These are phyloP conservation scores for Boechera divaricarpa DNA, from an alignment of 345 rosid genomes.

Conservation along the genomic window DNA sequence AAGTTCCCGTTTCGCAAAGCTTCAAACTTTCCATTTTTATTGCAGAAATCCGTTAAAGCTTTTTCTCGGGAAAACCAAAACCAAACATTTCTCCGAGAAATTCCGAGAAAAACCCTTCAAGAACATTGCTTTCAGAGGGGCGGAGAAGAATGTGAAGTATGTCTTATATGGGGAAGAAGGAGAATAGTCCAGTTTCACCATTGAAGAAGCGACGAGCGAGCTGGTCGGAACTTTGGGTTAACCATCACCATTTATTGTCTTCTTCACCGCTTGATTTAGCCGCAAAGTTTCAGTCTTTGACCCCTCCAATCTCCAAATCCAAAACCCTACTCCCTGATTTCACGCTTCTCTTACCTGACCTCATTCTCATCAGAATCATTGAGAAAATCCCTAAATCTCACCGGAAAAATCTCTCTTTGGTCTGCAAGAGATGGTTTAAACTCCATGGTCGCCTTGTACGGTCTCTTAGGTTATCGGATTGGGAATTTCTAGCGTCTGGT, in stretches of 20 bases:
- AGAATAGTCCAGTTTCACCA: slow-evolving; percentile 51
- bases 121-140: slow-evolving; percentile 19
- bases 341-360: slow-evolving; percentile 77
- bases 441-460: slow-evolving; percentile 81
- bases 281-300: slow-evolving; percentile 60
- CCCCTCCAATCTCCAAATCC: slow-evolving; percentile 49
- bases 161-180: slow-evolving; percentile 55
- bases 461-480: slow-evolving; percentile 65
- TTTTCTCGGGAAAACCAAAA: slow-evolving; percentile 12
- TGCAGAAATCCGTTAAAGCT: slow-evolving; percentile 28
- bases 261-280: slow-evolving; percentile 56
- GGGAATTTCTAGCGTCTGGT: slow-evolving; percentile 77
- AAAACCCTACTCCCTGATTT: slow-evolving; percentile 58
- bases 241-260: slow-evolving; percentile 41
- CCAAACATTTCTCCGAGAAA: slow-evolving; percentile 16
- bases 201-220: slow-evolving; percentile 57
- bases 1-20: slow-evolving; percentile 36
- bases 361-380: slow-evolving; percentile 69
- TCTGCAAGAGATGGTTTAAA: slow-evolving; percentile 87
- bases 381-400: slow-evolving; percentile 62
- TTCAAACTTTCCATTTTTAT: slow-evolving; percentile 37
- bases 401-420: slow-evolving; percentile 59
- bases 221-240: slow-evolving; percentile 72
- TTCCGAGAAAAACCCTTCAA: slow-evolving; percentile 23
- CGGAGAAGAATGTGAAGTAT: slow-evolving; percentile 36